Conservation (phyloP, 495 filamentous ascomycete genomes). For the Lepraria neglecta region DNA sequence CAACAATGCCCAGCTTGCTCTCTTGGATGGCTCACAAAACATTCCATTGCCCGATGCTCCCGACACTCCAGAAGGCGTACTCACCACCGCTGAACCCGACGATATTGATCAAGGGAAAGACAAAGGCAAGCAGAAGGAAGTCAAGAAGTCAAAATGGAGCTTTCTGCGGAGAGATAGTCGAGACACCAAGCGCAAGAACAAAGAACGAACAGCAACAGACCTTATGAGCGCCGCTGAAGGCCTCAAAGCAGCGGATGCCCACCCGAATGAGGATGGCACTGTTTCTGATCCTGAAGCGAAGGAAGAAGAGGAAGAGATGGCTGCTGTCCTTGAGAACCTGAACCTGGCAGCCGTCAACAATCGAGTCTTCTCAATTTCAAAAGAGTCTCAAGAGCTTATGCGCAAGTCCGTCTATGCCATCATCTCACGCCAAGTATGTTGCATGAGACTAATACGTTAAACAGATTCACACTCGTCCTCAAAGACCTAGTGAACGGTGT, state of each 20-base stretch:
- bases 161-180: conserved; percentile 40
- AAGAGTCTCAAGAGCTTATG: conserved; percentile 72
- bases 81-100: conserved; percentile 26
- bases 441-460: neutral
- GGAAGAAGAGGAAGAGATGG: conserved; percentile 68
- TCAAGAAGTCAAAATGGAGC: conserved; percentile 44
- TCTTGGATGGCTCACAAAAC: conserved; percentile 32
- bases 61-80: conserved; percentile 33
- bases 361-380: conserved; percentile 71
- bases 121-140: conserved; percentile 28
- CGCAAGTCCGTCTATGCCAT: conserved; percentile 39
- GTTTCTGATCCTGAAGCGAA: conserved; percentile 37
- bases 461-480: conserved; percentile 71
- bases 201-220: conserved; percentile 25
- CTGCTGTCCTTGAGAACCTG: conserved; percentile 66
- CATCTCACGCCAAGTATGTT: neutral
- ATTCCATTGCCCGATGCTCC: conserved; percentile 40
- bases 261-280: conserved; percentile 34
- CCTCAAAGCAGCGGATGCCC: conserved; percentile 27
- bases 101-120: conserved; percentile 24
- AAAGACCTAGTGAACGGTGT: conserved; percentile 88
- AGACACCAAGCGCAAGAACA: conserved; percentile 38
- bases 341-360: conserved; percentile 75
- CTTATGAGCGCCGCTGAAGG: conserved; percentile 26
- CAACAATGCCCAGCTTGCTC: conserved; percentile 32